Evolutionary conservation across 768 basidiomycete genomes (phyloP).

Genomic region (Naganishia vishniacii): DNA sequence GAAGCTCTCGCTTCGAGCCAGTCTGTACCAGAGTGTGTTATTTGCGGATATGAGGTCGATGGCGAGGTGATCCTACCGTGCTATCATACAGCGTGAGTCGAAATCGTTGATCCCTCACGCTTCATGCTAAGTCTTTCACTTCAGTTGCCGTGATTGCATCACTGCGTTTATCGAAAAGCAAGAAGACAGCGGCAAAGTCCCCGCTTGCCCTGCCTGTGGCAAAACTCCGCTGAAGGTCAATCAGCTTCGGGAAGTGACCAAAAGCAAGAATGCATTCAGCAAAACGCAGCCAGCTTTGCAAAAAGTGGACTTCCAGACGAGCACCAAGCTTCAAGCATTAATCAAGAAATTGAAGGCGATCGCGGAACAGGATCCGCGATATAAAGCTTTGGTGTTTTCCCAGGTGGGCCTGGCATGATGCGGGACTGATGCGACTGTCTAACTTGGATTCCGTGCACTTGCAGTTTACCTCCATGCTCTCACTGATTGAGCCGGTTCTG

Average conservation of each 20-base stretch:
- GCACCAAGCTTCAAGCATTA: constrained; percentile 84
- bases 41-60: constrained; percentile 50
- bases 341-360: constrained; percentile 63
- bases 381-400: constrained; percentile 54
- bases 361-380: constrained; percentile 58
- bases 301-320: constrained; percentile 77
- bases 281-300: constrained; percentile 50
- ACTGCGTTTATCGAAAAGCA: constrained; percentile 64
- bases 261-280: constrained; percentile 37
- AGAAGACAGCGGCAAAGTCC: constrained; percentile 64
- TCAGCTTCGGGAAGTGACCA: constrained; percentile 43
- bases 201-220: constrained; percentile 71
- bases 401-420: constrained; percentile 38
- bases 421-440: no score
- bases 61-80: constrained; percentile 55
- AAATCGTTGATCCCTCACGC: neutral
- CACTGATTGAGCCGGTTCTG: constrained; percentile 42
- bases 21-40: constrained; percentile 44
- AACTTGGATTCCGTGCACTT: no score
- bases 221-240: constrained; percentile 40
- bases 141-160: constrained; percentile 86
- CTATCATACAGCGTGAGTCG: constrained; percentile 39
- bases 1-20: constrained; percentile 10
- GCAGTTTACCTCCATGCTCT: constrained; percentile 35
- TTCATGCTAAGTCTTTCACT: constrained; percentile 19